Evolutionary conservation across 2,329 filamentous ascomycete genomes (phyloP).

Genomic region (Alternaria panax): DNA sequence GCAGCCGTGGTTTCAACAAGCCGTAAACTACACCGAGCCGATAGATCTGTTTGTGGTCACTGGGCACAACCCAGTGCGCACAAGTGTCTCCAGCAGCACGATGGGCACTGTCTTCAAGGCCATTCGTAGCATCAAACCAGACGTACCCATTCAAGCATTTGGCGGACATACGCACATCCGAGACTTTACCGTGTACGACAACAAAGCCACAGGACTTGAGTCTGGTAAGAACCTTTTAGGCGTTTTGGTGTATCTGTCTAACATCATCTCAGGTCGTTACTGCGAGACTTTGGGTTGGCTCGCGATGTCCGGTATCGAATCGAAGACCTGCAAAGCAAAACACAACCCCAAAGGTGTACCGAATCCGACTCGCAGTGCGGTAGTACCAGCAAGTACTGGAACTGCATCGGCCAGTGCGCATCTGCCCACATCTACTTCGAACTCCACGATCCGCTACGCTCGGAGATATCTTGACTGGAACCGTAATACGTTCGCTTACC

Average conservation of each 20-base stretch:
- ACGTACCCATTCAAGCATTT: constrained; percentile 69
- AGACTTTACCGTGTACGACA: constrained; percentile 70
- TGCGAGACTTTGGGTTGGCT: constrained; percentile 74
- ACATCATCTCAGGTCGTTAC: constrained; percentile 57
- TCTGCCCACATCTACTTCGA: constrained; percentile 43
- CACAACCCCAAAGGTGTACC: constrained; percentile 52
- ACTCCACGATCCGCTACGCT: constrained; percentile 56
- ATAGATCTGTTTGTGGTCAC: constrained; percentile 70
- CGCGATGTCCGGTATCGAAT: constrained; percentile 67
- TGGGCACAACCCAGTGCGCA: constrained; percentile 68
- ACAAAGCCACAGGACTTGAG: constrained; percentile 67
- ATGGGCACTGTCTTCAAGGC: constrained; percentile 62
- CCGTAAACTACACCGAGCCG: constrained; percentile 61
- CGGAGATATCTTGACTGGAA: constrained; percentile 75
- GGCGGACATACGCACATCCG: constrained; percentile 71
- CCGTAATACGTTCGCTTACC: constrained; percentile 69
- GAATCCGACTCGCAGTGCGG: constrained; percentile 52
- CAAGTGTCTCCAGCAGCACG: constrained; percentile 54
- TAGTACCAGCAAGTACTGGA: constrained; percentile 37
- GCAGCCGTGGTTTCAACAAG: constrained; percentile 67
- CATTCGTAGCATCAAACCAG: constrained; percentile 64
- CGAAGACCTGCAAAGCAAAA: constrained; percentile 54
- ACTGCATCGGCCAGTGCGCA: constrained; percentile 36
- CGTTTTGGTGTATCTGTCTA: neutral
- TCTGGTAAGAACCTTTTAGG: constrained; percentile 51